phyloP scores from a whole-genome alignment of 805 yeast genomes.

The Cyberlindnera saturnus region DNA sequence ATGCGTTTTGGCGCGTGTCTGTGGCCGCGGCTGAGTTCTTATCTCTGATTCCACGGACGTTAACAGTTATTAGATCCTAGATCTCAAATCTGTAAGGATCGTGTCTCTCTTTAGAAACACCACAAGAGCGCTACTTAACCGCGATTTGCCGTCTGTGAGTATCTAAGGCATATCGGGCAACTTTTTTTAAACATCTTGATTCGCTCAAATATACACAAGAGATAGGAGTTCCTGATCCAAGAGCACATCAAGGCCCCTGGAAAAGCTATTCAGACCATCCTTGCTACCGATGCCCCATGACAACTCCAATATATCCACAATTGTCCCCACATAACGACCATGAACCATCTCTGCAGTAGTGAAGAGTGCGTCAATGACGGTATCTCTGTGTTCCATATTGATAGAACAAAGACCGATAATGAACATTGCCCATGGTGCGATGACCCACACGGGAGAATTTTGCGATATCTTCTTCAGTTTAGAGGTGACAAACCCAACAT shows the following conservation, averaged over 20 bases:
- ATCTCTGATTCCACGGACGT: too few species aligned
- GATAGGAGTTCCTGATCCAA: conserved; percentile 1
- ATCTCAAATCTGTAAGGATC: too few species aligned
- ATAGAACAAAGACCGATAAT: conserved; percentile 5
- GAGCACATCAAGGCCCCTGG: conserved; percentile 8
- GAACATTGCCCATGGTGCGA: conserved; percentile 7
- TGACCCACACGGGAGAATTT: conserved; percentile 4
- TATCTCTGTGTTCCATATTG: conserved; percentile 2
- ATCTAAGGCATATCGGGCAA: too few species aligned
- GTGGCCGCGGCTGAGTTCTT: too few species aligned
- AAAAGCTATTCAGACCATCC: neutral
- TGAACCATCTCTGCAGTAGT: conserved; percentile 7
- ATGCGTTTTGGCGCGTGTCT: too few species aligned
- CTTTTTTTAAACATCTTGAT: neutral
- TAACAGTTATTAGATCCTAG: too few species aligned
- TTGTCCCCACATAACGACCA: conserved; percentile 6
- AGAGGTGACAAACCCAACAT: conserved; percentile 2
- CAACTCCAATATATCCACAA: conserved; percentile 4
- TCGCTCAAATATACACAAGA: neutral
- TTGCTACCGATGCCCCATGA: conserved; percentile 7
- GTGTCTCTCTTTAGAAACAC: too few species aligned
- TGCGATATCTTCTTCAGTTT: conserved; percentile 6
- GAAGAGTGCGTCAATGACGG: conserved; percentile 2
- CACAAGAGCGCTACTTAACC: too few species aligned
- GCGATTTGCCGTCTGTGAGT: too few species aligned